These are phyloP conservation scores for Acanthamoeba pearcei DNA, from an alignment of 208 protist genomes.

Conservation along the genomic window DNA sequence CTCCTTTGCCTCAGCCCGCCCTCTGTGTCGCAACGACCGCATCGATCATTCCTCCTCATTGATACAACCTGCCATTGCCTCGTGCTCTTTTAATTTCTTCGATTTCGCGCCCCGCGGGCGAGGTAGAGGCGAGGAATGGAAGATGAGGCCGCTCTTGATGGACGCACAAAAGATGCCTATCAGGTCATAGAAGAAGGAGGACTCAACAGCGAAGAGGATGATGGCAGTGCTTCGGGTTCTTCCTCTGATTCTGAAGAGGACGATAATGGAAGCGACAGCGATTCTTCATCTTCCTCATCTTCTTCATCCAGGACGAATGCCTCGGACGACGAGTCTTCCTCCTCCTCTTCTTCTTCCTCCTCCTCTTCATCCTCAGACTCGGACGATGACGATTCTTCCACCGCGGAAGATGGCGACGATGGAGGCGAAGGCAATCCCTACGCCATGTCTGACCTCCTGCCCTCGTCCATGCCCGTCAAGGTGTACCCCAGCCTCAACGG, in stretches of 20 bases:
- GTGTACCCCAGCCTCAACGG: background rate
- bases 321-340: background rate
- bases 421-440: slow-evolving; percentile 10
- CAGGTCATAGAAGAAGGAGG: background rate
- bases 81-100: too few species aligned
- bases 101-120: background rate
- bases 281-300: slow-evolving; percentile 15
- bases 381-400: background rate
- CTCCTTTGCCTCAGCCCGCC: background rate
- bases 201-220: background rate
- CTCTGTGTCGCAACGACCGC: background rate
- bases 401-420: background rate
- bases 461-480: slow-evolving; percentile 7
- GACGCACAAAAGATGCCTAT: background rate
- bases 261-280: background rate
- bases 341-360: background rate
- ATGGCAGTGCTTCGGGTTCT: background rate
- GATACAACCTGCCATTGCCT: background rate
- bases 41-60: too few species aligned
- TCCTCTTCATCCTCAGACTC: background rate
- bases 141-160: background rate
- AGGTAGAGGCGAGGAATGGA: background rate
- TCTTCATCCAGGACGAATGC: background rate
- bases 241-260: background rate
- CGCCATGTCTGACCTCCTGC: slow-evolving; percentile 48